phyloP scores from a whole-genome alignment of 495 filamentous ascomycete species.

The Schizothecium vesticola region DNA sequence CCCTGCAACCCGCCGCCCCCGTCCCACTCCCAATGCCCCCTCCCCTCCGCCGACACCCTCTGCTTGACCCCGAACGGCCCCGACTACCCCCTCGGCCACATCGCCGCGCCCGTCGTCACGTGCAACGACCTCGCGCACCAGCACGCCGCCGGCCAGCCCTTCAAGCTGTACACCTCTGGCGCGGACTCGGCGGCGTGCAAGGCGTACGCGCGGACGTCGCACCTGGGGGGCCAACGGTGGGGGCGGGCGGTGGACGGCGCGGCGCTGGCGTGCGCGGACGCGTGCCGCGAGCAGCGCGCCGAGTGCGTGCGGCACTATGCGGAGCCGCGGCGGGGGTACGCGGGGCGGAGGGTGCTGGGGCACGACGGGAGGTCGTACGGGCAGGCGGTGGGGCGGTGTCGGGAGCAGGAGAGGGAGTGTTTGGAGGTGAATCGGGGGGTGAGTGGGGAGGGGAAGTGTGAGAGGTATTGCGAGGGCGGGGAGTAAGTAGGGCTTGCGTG shows the following conservation, averaged over 20 bases:
- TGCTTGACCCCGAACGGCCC: conserved; percentile 35
- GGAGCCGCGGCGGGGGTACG: conserved; percentile 30
- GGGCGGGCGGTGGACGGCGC: neutral
- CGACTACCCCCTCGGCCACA: conserved; percentile 44
- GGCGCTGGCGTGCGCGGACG: conserved; percentile 38
- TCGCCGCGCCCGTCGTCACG: conserved; percentile 42
- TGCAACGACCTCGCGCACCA: conserved; percentile 44
- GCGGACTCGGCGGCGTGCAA: conserved; percentile 32
- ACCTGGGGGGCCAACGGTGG: neutral
- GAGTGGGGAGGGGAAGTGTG: conserved; percentile 21
- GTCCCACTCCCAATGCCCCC: conserved; percentile 28
- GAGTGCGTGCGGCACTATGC: conserved; percentile 42
- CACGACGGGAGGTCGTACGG: conserved; percentile 20
- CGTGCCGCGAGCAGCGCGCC: conserved; percentile 45
- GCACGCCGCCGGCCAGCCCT: conserved; percentile 29
- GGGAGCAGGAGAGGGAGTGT: conserved; percentile 39
- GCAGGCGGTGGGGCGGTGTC: conserved; percentile 34
- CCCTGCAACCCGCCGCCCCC: conserved; percentile 15
- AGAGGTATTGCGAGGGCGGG: conserved; percentile 7
- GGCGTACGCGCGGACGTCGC: conserved; percentile 26
- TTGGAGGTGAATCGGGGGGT: conserved; percentile 16
- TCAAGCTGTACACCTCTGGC: conserved; percentile 41
- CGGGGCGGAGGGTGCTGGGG: neutral
- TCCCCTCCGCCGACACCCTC: conserved; percentile 41
- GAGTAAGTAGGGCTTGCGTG: neutral